A percentile compares a stretch with the other conserved stretches of the same genome.
phyloP scores from a whole-genome alignment of 2,329 filamentous ascomycete genomes.

The Aureobasidium lini region DNA sequence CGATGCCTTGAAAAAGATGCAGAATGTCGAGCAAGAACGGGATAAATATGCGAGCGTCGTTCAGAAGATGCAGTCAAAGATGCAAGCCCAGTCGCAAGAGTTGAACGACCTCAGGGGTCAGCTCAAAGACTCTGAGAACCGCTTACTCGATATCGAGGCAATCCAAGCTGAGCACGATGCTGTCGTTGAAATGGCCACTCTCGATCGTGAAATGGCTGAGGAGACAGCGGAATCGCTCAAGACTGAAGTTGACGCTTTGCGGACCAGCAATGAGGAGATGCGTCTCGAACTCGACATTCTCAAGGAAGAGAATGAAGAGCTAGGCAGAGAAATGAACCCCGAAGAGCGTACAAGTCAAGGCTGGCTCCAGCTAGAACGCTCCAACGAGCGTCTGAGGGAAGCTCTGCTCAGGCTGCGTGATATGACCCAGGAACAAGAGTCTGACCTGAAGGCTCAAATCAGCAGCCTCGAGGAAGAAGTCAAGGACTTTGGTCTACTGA shows the following conservation, averaged over 20 bases:
- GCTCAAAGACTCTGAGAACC: constrained; percentile 66
- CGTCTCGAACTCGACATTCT: constrained; percentile 83
- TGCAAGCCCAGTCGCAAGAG: constrained; percentile 76
- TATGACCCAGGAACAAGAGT: constrained; percentile 76
- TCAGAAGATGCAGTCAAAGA: constrained; percentile 83
- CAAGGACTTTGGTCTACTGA: constrained; percentile 33
- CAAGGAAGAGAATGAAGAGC: constrained; percentile 77
- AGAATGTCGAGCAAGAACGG: constrained; percentile 66
- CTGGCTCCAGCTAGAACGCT: constrained; percentile 85
- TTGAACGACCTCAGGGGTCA: constrained; percentile 67
- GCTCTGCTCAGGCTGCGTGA: constrained; percentile 80
- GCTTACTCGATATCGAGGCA: constrained; percentile 61
- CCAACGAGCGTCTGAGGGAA: constrained; percentile 79
- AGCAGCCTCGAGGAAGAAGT: constrained; percentile 32
- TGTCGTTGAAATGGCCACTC: constrained; percentile 73
- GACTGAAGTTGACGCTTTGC: constrained; percentile 69
- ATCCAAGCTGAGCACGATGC: constrained; percentile 79
- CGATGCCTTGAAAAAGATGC: constrained; percentile 72
- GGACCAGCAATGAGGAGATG: constrained; percentile 71
- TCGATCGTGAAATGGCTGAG: constrained; percentile 95
- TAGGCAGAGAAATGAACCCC: constrained; percentile 74
- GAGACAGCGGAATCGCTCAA: constrained; percentile 80
- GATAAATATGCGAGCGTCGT: constrained; percentile 79
- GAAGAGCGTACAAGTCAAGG: constrained; percentile 82
- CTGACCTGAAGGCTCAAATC: constrained; percentile 63